Evolutionary conservation across 2,329 filamentous ascomycete genomes (phyloP).

Genomic region (Domatiomyces catenatus): DNA sequence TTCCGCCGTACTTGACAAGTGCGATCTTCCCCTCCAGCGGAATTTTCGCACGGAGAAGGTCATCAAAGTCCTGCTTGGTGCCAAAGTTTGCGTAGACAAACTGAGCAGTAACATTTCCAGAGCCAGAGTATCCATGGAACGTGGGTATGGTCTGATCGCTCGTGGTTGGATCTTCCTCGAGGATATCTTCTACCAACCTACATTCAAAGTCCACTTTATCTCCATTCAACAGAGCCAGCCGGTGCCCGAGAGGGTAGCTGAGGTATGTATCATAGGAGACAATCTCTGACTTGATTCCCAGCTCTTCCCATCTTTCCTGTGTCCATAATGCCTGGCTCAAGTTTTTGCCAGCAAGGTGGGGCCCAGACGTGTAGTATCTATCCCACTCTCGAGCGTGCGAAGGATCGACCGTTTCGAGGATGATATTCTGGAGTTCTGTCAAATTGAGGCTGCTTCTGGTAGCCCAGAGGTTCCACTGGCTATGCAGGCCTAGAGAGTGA

Average conservation of each 20-base stretch:
- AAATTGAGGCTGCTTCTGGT: constrained; percentile 34
- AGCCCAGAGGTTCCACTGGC: constrained; percentile 25
- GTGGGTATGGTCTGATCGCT: constrained; percentile 61
- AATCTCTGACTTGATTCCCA: constrained; percentile 46
- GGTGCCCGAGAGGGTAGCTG: constrained; percentile 60
- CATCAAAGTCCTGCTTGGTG: constrained; percentile 70
- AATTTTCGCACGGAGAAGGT: constrained; percentile 59
- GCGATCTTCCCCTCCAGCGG: constrained; percentile 73
- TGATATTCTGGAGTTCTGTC: constrained; percentile 39
- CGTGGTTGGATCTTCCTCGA: constrained; percentile 70
- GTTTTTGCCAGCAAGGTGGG: constrained; percentile 65
- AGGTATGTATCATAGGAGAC: constrained; percentile 61
- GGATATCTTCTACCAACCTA: constrained; percentile 64
- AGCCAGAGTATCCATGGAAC: constrained; percentile 90
- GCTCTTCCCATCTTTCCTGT: constrained; percentile 54
- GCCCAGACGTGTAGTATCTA: constrained; percentile 59
- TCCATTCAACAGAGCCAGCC: constrained; percentile 47
- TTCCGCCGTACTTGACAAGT: constrained; percentile 66
- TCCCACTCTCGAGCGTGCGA: constrained; percentile 55
- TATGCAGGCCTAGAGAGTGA: constrained; percentile 1
- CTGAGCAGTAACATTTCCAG: constrained; percentile 72
- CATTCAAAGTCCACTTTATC: constrained; percentile 59
- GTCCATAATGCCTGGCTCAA: constrained; percentile 66
- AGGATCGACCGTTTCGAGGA: constrained; percentile 39
- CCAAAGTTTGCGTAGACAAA: constrained; percentile 89